Base-by-base conservation (phyloP, 1,139 yeast genomes). In the Diutina rugosa region DNA sequence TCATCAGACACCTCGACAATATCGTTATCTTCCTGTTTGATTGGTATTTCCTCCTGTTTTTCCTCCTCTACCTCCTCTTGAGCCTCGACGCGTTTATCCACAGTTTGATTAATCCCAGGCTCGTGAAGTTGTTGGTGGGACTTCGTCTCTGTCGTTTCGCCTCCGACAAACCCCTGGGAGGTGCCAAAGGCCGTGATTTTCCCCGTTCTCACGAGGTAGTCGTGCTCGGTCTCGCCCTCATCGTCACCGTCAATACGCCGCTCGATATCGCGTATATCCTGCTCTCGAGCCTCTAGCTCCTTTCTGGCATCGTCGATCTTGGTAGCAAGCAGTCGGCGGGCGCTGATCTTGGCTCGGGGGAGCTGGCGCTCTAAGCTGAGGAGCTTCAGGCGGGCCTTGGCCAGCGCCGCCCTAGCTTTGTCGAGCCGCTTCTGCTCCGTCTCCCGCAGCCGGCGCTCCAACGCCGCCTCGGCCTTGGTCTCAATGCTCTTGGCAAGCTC, bases 111-210 rank as follows among this genome's bases (percentile, higher is more conserved):
- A 30, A 49, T n/a, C 6, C 53, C 53, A 1, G 53, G 53, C 28
- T 49, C 53, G 7, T 32, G 44, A 4, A 49, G 32, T 9, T 49
- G 28, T 14, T 49, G 53, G 21, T 49, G 53, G 10, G 16, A 16
- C n/a, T 29, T 49, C 3, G 38, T 47, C 18, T 30, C 44, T 8
- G 16, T 28, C 14, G 41, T 10, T 10, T 12, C 5, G 14, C 60
- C 67, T 55, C 66, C 69, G 49, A 66, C 70, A 60, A 88, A 88
- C 5, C 79, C 81, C 46, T 78, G 75, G 21, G 82, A 74, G 51
- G 82, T 82, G 10, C 97, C 96, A 73, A 93, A 93, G 0, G 99
- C 99, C 0, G 99, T 93, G 58, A 90, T 83, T 66, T 90, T 85
- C 49, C 99, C 99, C 0, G 91, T 91, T 61, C 99, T 76, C 0